Evolutionary conservation across 192 early-diverging fungal species (phyloP).

Genomic region (Rhizoclosmatium globosum): DNA sequence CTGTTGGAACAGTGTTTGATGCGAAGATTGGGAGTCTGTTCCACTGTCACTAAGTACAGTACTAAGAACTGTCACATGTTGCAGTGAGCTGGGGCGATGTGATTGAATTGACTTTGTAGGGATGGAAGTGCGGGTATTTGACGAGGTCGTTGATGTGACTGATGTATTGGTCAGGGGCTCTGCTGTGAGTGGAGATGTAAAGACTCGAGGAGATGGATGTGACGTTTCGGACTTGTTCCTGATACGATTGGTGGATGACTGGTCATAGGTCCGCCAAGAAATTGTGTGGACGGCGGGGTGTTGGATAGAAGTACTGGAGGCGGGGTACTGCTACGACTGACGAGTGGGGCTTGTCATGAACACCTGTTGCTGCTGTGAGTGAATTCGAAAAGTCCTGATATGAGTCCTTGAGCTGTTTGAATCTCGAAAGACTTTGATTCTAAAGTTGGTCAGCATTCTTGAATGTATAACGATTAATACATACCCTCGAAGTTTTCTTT

Average conservation of each 20-base stretch:
- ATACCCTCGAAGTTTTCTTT: slow-evolving; percentile 14
- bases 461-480: too few relatives aligned
- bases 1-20: background rate
- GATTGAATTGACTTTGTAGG: background rate
- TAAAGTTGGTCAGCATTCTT: background rate
- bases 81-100: slow-evolving; percentile 16
- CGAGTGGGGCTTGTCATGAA: background rate
- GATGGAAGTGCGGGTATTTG: background rate
- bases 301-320: background rate
- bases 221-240: too few relatives aligned
- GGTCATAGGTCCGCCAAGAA: too few relatives aligned
- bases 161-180: too few relatives aligned
- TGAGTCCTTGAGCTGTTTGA: slow-evolving; percentile 25
- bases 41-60: slow-evolving; percentile 22
- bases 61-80: slow-evolving; percentile 20
- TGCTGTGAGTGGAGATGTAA: too few relatives aligned
- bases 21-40: background rate
- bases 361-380: slow-evolving; percentile 10
- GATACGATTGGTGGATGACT: too few relatives aligned
- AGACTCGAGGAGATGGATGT: too few relatives aligned
- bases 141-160: background rate
- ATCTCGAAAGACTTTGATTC: slow-evolving; percentile 8
- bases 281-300: too few relatives aligned
- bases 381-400: slow-evolving; percentile 28
- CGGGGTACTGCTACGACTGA: background rate